Evolutionary conservation across 495 filamentous ascomycete genomes (phyloP).

Genomic region (Neurospora sp.): DNA sequence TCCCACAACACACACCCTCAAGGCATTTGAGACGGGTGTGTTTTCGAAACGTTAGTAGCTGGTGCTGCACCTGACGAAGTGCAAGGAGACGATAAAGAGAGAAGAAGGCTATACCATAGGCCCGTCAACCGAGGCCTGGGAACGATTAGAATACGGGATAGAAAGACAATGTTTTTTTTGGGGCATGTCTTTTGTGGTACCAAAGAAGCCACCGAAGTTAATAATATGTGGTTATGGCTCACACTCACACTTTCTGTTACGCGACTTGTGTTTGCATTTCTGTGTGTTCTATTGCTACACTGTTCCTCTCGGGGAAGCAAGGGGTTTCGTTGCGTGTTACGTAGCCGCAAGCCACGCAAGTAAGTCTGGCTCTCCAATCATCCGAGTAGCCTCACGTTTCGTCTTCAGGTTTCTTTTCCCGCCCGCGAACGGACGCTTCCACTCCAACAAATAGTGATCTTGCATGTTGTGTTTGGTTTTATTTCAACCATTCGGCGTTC

Average conservation of each 20-base stretch:
- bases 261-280: not conserved
- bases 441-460: not conserved
- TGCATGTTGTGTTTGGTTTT: not conserved
- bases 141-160: conserved; percentile 5
- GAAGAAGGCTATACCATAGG: conserved; percentile 4
- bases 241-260: not conserved
- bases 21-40: not conserved
- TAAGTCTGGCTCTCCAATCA: not conserved
- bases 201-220: not conserved
- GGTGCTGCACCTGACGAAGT: not conserved
- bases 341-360: not conserved
- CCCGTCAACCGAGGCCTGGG: conserved; percentile 26
- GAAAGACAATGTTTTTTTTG: not conserved
- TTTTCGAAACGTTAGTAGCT: not conserved
- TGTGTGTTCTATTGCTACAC: not conserved
- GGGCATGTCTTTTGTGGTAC: not conserved
- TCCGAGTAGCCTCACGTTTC: not conserved
- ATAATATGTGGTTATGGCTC: not conserved
- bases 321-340: not conserved
- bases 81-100: conserved; percentile 5
- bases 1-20: conserved; percentile 17
- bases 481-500: not conserved
- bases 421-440: not conserved
- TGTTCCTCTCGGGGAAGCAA: not conserved
- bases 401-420: not conserved